Evolutionary conservation across 495 filamentous ascomycete species (phyloP).

Genomic region (Tuber umbilicatum): DNA sequence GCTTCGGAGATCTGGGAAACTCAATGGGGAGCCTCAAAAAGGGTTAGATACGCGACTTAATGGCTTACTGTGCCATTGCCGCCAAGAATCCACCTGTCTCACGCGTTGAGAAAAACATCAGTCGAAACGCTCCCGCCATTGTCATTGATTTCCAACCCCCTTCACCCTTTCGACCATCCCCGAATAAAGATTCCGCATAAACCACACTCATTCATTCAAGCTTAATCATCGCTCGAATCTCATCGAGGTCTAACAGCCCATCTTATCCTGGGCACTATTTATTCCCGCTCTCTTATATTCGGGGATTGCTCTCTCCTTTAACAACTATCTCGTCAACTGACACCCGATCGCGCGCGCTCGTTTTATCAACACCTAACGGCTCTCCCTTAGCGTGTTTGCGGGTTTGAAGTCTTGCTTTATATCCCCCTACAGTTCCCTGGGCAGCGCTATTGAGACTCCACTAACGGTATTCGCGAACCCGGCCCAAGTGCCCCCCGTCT

Average conservation of each 20-base stretch:
- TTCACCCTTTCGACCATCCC: not conserved
- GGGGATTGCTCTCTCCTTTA: not conserved
- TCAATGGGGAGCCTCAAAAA: not conserved
- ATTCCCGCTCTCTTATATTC: not conserved
- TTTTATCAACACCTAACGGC: not conserved
- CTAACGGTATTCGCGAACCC: not conserved
- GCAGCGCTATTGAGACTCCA: not conserved
- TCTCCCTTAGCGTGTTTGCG: not conserved
- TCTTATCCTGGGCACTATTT: not conserved
- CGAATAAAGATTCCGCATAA: not conserved
- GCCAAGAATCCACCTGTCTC: not conserved
- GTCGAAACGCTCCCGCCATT: not conserved
- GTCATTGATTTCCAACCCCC: not conserved
- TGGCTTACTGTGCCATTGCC: not conserved
- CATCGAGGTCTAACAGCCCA: not conserved
- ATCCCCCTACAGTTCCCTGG: not conserved
- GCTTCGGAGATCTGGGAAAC: not conserved
- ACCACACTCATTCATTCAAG: constrained; percentile 2
- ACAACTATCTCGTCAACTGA: not conserved
- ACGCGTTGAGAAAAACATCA: constrained; percentile 2
- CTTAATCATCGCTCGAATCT: not conserved
- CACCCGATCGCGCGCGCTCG: constrained; percentile 4
- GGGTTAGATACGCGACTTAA: not conserved
- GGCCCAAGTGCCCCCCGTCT: not conserved
- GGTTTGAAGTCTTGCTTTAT: not conserved